These are phyloP conservation scores for Suhomyces xylopsoci DNA, from an alignment of 805 yeast genomes.

Conservation along the genomic window DNA sequence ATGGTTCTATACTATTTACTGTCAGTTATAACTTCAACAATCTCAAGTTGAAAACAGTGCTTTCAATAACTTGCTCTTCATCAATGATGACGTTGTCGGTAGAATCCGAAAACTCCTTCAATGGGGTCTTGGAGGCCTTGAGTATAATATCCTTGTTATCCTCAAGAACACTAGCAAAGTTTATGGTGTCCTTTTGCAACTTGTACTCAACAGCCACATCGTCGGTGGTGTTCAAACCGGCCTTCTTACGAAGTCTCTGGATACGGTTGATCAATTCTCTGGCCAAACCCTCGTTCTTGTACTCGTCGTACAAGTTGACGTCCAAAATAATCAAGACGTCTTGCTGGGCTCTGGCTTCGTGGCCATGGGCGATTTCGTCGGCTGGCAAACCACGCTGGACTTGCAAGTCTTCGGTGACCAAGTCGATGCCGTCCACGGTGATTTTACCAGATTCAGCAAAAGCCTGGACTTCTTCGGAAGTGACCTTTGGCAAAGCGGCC, in stretches of 20 bases:
- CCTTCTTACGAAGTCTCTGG: conserved; percentile 95
- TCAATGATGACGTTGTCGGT: conserved; percentile 55
- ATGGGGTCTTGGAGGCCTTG: conserved; percentile 72
- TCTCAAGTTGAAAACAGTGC: conserved; percentile 73
- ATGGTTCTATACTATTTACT: too few species aligned
- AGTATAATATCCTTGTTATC: conserved; percentile 65
- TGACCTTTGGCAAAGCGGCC: conserved; percentile 80
- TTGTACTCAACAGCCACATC: conserved; percentile 86
- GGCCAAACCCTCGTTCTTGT: conserved; percentile 91
- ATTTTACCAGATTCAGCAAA: conserved; percentile 72
- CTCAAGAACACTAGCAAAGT: conserved; percentile 56
- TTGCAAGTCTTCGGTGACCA: conserved; percentile 83
- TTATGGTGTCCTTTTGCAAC: conserved; percentile 62
- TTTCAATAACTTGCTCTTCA: conserved; percentile 79
- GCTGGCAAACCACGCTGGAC: conserved; percentile 88
- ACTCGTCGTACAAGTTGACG: conserved; percentile 79
- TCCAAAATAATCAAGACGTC: conserved; percentile 90
- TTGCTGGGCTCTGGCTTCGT: conserved; percentile 82
- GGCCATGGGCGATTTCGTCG: conserved; percentile 59
- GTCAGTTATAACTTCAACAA: conserved; percentile 57
- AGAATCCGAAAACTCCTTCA: conserved; percentile 46
- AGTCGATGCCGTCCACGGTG: conserved; percentile 83
- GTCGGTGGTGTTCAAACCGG: conserved; percentile 90
- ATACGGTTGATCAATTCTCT: conserved; percentile 96
- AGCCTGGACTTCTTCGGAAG: conserved; percentile 78